Evolutionary conservation across 331 rosid genomes (phyloP).

Genomic region (Phaseolus coccineus): DNA sequence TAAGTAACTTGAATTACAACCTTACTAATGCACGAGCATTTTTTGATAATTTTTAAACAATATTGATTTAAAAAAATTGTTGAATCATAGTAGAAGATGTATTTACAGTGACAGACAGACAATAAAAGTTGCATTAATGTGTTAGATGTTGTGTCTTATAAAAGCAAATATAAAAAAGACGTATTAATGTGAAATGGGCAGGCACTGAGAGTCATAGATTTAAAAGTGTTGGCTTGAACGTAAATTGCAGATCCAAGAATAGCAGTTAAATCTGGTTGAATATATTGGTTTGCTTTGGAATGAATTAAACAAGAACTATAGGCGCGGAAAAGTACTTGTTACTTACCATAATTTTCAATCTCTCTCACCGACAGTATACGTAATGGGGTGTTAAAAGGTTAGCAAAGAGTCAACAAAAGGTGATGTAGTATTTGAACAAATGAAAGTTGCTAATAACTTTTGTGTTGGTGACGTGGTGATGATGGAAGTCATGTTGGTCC

Average conservation of each 20-base stretch:
- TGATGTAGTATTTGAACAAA: conserved; percentile 18
- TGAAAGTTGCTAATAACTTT: background rate
- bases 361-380: conserved; percentile 20
- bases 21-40: background rate
- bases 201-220: too few species aligned
- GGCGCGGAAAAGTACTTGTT: background rate
- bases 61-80: too few species aligned
- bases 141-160: too few species aligned
- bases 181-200: too few species aligned
- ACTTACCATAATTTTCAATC: conserved; percentile 37
- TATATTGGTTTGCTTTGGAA: background rate
- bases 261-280: background rate
- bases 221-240: background rate
- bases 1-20: background rate
- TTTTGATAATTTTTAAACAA: too few species aligned
- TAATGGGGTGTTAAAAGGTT: background rate
- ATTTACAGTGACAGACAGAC: too few species aligned
- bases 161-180: too few species aligned
- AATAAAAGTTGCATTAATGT: too few species aligned
- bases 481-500: background rate
- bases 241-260: background rate
- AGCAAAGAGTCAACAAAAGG: background rate
- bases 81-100: too few species aligned
- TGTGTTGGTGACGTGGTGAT: background rate
- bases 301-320: background rate